Evolutionary conservation across 2,329 filamentous ascomycete genomes (phyloP).

Genomic region (Alternaria sp.): DNA sequence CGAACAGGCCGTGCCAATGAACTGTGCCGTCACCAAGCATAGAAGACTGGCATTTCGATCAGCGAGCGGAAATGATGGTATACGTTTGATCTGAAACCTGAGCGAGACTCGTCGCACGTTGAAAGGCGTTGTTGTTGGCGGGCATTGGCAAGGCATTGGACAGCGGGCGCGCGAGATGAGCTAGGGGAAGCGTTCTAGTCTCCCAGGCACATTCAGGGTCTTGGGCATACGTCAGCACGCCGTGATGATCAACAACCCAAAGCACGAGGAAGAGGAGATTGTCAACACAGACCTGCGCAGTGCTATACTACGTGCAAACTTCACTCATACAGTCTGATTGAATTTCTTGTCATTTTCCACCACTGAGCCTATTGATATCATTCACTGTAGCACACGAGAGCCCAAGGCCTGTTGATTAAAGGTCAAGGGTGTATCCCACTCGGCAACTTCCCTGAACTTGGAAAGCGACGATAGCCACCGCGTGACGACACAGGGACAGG

Average conservation of each 20-base stretch:
- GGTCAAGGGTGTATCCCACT: constrained; percentile 22
- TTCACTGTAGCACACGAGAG: background rate
- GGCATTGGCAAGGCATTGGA: background rate
- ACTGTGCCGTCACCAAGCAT: background rate
- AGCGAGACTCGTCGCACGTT: background rate
- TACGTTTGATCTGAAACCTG: background rate
- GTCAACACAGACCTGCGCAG: background rate
- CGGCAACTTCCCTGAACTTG: constrained; percentile 7
- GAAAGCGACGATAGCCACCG: constrained; percentile 14
- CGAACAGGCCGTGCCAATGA: background rate
- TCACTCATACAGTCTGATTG: background rate
- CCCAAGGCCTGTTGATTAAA: background rate
- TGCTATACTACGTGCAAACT: background rate
- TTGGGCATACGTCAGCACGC: constrained; percentile 16
- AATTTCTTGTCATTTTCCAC: background rate
- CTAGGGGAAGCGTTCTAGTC: constrained; percentile 1
- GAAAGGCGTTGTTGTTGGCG: constrained; percentile 1
- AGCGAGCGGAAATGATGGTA: background rate
- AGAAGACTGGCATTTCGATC: background rate
- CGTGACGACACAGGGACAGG: constrained; percentile 14
- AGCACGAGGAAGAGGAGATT: constrained; percentile 1
- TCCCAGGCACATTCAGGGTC: constrained; percentile 3
- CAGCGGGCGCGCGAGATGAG: background rate
- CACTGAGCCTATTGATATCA: background rate
- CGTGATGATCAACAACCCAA: constrained; percentile 12